These are phyloP conservation scores for Cubamyces lactineus DNA, from an alignment of 768 basidiomycete species.

Conservation along the genomic window DNA sequence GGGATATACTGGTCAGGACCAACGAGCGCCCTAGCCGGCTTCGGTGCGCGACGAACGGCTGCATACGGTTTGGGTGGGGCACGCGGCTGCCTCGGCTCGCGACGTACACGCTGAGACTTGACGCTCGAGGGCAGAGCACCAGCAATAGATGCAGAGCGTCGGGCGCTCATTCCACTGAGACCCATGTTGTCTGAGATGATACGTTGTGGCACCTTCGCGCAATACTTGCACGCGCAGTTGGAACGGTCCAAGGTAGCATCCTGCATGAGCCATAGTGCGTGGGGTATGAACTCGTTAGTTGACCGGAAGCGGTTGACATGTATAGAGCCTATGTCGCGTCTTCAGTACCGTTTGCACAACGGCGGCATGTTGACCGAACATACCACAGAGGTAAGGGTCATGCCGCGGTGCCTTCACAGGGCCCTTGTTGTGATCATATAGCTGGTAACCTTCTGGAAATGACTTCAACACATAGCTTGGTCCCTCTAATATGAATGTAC, in stretches of 20 bases:
- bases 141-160: slow-evolving; percentile 34
- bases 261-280: slow-evolving; percentile 76
- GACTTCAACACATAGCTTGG: slow-evolving; percentile 59
- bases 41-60: slow-evolving; percentile 43
- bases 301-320: slow-evolving; percentile 67
- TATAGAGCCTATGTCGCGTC: slow-evolving; percentile 41
- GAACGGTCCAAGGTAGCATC: slow-evolving; percentile 50
- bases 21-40: slow-evolving; percentile 36
- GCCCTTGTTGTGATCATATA: slow-evolving; percentile 81
- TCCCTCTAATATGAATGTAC: slow-evolving; percentile 43
- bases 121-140: slow-evolving; percentile 1
- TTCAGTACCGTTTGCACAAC: not conserved
- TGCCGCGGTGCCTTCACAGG: slow-evolving; percentile 55
- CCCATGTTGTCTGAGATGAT: slow-evolving; percentile 68
- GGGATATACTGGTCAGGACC: slow-evolving; percentile 54
- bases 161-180: slow-evolving; percentile 40
- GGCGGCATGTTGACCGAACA: slow-evolving; percentile 8
- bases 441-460: slow-evolving; percentile 70
- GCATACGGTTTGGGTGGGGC: slow-evolving; percentile 41
- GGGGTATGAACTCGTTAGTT: slow-evolving; percentile 83
- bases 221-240: slow-evolving; percentile 79
- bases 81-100: slow-evolving; percentile 28
- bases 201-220: slow-evolving; percentile 66
- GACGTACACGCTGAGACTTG: slow-evolving; percentile 8
- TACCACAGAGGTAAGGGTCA: slow-evolving; percentile 81